phyloP scores from a whole-genome alignment of 2,329 filamentous ascomycete species.

The Penicillium sp. region DNA sequence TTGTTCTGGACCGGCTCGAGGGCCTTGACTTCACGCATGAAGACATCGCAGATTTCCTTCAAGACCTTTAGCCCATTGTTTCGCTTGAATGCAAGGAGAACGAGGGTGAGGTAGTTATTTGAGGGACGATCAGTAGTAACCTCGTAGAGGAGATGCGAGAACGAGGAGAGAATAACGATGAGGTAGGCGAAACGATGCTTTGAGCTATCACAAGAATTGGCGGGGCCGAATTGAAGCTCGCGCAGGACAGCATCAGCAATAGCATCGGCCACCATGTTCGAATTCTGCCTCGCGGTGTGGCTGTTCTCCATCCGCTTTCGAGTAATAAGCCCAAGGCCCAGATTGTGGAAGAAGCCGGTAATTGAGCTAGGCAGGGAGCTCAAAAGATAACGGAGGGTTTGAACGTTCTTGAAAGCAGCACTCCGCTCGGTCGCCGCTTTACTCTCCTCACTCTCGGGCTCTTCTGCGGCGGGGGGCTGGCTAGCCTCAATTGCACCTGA shows the following conservation, averaged over 20 bases:
- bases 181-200: slow-evolving; percentile 77
- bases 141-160: slow-evolving; percentile 81
- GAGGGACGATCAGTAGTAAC: slow-evolving; percentile 57
- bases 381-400: slow-evolving; percentile 76
- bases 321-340: slow-evolving; percentile 80
- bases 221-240: slow-evolving; percentile 64
- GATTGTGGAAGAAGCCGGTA: slow-evolving; percentile 82
- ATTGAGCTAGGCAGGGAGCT: slow-evolving; percentile 78
- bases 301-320: slow-evolving; percentile 71
- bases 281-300: slow-evolving; percentile 60
- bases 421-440: slow-evolving; percentile 37
- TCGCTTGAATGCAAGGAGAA: slow-evolving; percentile 86
- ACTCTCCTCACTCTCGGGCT: slow-evolving; percentile 26
- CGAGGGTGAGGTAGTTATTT: slow-evolving; percentile 67
- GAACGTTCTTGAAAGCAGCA: slow-evolving; percentile 73
- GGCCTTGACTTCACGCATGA: slow-evolving; percentile 64
- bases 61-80: slow-evolving; percentile 76
- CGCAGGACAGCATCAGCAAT: slow-evolving; percentile 73
- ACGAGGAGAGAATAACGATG: slow-evolving; percentile 77
- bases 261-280: slow-evolving; percentile 66
- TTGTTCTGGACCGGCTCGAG: slow-evolving; percentile 53
- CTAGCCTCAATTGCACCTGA: slow-evolving; percentile 27
- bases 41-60: slow-evolving; percentile 73
- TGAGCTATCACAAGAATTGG: slow-evolving; percentile 56
- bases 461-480: slow-evolving; percentile 26